Conservation (phyloP, 108 stramenopile species). For the Pseudonitzschia pungens region DNA sequence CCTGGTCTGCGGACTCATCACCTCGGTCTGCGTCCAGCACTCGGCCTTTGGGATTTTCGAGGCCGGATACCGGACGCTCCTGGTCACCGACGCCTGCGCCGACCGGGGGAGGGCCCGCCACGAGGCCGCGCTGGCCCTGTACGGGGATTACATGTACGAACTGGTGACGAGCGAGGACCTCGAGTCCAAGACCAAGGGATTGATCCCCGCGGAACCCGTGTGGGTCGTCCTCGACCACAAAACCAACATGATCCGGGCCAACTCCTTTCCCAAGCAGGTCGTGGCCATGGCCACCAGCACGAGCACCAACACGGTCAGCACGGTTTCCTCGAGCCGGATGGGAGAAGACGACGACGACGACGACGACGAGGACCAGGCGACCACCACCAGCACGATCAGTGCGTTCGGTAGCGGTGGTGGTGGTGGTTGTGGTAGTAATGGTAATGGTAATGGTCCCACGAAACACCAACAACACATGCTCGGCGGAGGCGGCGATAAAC, state of each 20-base stretch:
- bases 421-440: too few relatives aligned
- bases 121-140: conserved; percentile 62
- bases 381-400: not conserved
- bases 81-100: conserved; percentile 66
- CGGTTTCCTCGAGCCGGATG: not conserved
- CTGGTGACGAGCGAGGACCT: conserved; percentile 34
- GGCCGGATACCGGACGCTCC: conserved; percentile 58
- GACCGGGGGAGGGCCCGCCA: conserved; percentile 58
- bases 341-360: not conserved
- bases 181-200: not conserved
- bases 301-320: conserved; percentile 3
- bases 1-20: conserved; percentile 66
- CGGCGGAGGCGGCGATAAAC: too few relatives aligned
- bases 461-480: too few relatives aligned
- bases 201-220: conserved; percentile 31
- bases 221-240: conserved; percentile 21
- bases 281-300: not conserved
- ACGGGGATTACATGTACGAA: conserved; percentile 79
- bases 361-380: not conserved
- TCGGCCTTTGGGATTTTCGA: conserved; percentile 71
- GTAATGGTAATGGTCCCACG: too few relatives aligned
- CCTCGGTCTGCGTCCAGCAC: conserved; percentile 71
- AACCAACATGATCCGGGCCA: conserved; percentile 20
- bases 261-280: conserved; percentile 15
- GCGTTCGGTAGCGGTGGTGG: not conserved